phyloP scores from a whole-genome alignment of 208 protist genomes.

The Spongospora subterranea region DNA sequence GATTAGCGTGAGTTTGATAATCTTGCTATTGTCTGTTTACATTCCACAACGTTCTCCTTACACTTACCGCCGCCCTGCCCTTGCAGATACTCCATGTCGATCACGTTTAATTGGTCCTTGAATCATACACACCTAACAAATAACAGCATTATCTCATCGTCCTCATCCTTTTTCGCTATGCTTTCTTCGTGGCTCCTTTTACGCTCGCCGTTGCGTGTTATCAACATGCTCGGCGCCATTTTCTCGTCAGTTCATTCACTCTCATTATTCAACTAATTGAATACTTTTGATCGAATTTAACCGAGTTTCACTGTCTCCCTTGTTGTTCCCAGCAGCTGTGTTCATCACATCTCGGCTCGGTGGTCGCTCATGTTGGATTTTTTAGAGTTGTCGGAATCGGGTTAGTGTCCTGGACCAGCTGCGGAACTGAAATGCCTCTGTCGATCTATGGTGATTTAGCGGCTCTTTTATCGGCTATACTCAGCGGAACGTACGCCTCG shows the following conservation, averaged over 20 bases:
- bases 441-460: background rate
- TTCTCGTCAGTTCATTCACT: background rate
- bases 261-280: background rate
- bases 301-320: no score
- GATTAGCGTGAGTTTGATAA: background rate
- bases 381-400: background rate
- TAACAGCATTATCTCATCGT: conserved; percentile 8
- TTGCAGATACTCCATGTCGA: conserved; percentile 14
- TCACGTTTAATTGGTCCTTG: conserved; percentile 46
- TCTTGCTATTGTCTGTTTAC: background rate
- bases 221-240: conserved; percentile 35
- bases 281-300: no score
- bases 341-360: no score
- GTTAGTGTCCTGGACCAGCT: background rate
- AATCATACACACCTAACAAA: background rate
- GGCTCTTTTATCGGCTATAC: background rate
- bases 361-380: no score
- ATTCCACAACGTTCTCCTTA: no score
- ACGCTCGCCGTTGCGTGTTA: background rate
- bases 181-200: background rate
- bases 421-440: background rate
- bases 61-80: no score
- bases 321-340: no score
- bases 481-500: conserved; percentile 25
- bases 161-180: background rate